Percentiles rank a stretch among this genome's conserved stretches.
These are phyloP conservation scores for Ceratobasidium sp. DNA, from an alignment of 1,284 basidiomycete genomes.

Conservation along the genomic window DNA sequence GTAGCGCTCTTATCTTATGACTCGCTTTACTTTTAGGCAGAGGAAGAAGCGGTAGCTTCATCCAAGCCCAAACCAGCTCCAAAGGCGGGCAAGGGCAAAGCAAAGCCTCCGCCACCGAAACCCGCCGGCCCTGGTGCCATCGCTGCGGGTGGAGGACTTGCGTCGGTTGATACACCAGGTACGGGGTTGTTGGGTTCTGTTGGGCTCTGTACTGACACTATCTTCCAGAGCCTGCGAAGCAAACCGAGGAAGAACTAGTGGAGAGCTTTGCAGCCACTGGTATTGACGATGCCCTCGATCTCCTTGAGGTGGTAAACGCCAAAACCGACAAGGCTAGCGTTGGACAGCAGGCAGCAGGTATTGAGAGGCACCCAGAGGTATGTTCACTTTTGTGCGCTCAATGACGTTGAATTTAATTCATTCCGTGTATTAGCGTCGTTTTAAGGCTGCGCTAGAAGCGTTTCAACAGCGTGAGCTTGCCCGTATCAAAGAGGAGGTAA, in stretches of 20 bases:
- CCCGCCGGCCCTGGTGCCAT: slow-evolving; percentile 84
- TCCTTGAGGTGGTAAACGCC: slow-evolving; percentile 89
- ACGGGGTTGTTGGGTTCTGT: neutral
- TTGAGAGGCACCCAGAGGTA: slow-evolving; percentile 96
- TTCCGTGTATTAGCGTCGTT: slow-evolving; percentile 46
- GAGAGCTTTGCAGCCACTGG: slow-evolving; percentile 88
- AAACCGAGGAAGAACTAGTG: slow-evolving; percentile 61
- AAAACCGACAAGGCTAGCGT: slow-evolving; percentile 94
- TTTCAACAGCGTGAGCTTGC: slow-evolving; percentile 93
- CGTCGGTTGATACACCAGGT: slow-evolving; percentile 30
- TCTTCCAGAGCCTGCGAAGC: slow-evolving; percentile 46
- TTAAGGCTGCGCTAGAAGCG: slow-evolving; percentile 88
- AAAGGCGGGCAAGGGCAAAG: slow-evolving; percentile 67
- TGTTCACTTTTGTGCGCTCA: slow-evolving; percentile 54
- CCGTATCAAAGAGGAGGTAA: slow-evolving; percentile 78
- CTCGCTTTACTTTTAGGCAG: slow-evolving; percentile 63
- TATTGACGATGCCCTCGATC: slow-evolving; percentile 92
- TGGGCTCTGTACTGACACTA: slow-evolving; percentile 50
- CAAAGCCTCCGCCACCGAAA: slow-evolving; percentile 68
- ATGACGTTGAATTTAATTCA: slow-evolving; percentile 39
- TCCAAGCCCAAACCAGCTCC: slow-evolving; percentile 75
- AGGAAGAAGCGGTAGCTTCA: slow-evolving; percentile 82
- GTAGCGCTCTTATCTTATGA: neutral
- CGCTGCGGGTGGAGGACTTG: slow-evolving; percentile 72
- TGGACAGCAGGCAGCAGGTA: slow-evolving; percentile 83